These are phyloP conservation scores for Fragaria iinumae DNA, from an alignment of 306 rosid species.

Conservation along the genomic window DNA sequence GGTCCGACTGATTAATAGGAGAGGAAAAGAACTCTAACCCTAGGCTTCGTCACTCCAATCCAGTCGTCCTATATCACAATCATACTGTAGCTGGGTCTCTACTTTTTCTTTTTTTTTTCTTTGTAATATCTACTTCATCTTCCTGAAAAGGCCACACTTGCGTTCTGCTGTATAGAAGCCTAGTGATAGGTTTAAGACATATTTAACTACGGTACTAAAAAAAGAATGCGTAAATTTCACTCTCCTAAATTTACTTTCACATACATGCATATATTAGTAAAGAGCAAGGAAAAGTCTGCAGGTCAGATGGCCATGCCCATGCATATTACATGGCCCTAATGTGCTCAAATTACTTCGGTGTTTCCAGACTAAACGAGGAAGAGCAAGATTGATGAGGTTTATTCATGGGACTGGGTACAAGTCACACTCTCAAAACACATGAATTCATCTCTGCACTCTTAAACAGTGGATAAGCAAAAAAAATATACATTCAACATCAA, in stretches of 20 bases:
- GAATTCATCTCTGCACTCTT: not conserved
- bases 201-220: no score
- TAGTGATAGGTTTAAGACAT: no score
- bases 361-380: not conserved
- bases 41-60: no score
- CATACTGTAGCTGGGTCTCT: no score
- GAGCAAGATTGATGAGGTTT: not conserved
- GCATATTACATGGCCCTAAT: not conserved
- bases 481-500: constrained; percentile 11
- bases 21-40: no score
- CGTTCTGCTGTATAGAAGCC: not conserved
- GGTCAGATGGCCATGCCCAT: not conserved
- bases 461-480: not conserved
- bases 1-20: not conserved
- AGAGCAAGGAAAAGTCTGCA: no score
- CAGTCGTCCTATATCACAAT: no score
- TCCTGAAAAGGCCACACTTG: not conserved
- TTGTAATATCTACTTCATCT: no score
- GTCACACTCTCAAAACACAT: not conserved
- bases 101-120: no score
- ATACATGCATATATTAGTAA: not conserved
- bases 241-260: no score
- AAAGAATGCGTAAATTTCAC: no score
- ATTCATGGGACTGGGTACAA: constrained; percentile 1
- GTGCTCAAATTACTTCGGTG: not conserved